A percentile compares a stretch with the other conserved stretches of the same genome.
phyloP scores from a whole-genome alignment of 2,329 filamentous ascomycete species.

The Diaporthe aspalathi region DNA sequence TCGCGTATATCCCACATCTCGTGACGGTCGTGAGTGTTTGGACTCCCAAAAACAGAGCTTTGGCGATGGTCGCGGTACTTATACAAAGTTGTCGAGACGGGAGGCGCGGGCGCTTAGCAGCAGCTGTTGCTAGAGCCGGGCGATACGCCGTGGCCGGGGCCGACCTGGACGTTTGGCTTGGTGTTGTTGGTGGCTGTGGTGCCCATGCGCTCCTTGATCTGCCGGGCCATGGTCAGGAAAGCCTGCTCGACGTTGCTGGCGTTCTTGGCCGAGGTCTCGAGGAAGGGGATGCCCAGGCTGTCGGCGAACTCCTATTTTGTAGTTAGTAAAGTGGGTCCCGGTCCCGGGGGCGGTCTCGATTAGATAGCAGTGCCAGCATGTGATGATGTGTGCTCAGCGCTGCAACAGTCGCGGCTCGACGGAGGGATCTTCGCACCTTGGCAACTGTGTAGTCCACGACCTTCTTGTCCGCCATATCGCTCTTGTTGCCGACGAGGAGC shows the following conservation, averaged over 20 bases:
- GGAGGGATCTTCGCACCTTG: conserved; percentile 77
- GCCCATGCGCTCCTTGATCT: conserved; percentile 99
- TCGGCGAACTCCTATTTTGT: conserved; percentile 90
- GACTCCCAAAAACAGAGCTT: conserved; percentile 28
- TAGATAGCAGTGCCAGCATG: conserved; percentile 36
- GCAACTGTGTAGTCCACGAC: conserved; percentile 99
- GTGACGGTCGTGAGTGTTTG: conserved; percentile 38
- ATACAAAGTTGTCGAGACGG: conserved; percentile 37
- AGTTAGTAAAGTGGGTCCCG: conserved; percentile 38
- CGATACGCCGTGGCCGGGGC: conserved; percentile 93
- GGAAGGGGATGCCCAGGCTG: conserved; percentile 98
- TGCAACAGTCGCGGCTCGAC: conserved; percentile 5
- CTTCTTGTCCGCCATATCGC: conserved; percentile 99
- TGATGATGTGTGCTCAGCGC: conserved; percentile 30
- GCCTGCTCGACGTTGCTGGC: conserved; percentile 99
- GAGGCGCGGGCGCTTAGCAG: conserved; percentile 73
- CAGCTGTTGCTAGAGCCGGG: conserved; percentile 86
- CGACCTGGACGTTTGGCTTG: conserved; percentile 97
- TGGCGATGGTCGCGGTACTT: conserved; percentile 36
- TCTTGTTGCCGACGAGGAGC: conserved; percentile 99
- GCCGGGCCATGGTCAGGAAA: conserved; percentile 99
- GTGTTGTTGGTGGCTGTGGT: conserved; percentile 96
- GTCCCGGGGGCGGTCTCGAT: conserved; percentile 1
- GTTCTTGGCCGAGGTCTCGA: conserved; percentile 99
- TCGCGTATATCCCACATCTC: conserved; percentile 38